Conservation (phyloP, 1,284 basidiomycete species). For the Leccinum fuscescens region DNA sequence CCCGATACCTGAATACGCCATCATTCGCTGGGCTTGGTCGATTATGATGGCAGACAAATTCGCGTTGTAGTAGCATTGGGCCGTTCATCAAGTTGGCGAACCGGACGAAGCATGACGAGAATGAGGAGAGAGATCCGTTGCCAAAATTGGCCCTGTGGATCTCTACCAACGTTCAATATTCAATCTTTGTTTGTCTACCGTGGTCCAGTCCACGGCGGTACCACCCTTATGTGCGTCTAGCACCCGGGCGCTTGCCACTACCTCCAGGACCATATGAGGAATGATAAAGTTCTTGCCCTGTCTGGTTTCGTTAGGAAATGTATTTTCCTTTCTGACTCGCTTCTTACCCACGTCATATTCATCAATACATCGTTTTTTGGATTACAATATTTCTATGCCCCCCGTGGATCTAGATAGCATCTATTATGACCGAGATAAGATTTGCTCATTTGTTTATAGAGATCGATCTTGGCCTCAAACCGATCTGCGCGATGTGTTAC, state of each 20-base stretch:
- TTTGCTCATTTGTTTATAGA: not conserved
- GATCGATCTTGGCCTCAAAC: not conserved
- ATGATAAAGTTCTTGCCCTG: not conserved
- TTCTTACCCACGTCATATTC: not conserved
- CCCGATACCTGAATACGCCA: slow-evolving; percentile 18
- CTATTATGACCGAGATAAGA: not conserved
- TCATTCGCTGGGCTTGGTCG: slow-evolving; percentile 27
- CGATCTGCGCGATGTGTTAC: not conserved
- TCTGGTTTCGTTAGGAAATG: not conserved
- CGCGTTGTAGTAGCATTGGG: not conserved
- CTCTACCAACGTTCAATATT: slow-evolving; percentile 1
- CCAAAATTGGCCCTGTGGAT: slow-evolving; percentile 9
- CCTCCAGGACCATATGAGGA: slow-evolving; percentile 16
- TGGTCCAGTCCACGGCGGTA: slow-evolving; percentile 4
- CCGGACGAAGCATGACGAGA: slow-evolving; percentile 4
- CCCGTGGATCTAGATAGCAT: not conserved
- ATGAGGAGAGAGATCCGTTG: not conserved
- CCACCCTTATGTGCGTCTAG: slow-evolving; percentile 20
- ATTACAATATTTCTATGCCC: not conserved
- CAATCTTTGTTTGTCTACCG: slow-evolving; percentile 12
- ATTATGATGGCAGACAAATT: slow-evolving; percentile 19
- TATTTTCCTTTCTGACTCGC: not conserved
- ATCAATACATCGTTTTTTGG: not conserved
- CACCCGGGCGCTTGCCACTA: slow-evolving; percentile 18
- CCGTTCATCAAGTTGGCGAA: slow-evolving; percentile 3